A percentile compares a stretch with the other conserved stretches of the same genome.
Conservation (phyloP, 371 early-diverging fungal species). For the Apophysomyces ossiformis region DNA sequence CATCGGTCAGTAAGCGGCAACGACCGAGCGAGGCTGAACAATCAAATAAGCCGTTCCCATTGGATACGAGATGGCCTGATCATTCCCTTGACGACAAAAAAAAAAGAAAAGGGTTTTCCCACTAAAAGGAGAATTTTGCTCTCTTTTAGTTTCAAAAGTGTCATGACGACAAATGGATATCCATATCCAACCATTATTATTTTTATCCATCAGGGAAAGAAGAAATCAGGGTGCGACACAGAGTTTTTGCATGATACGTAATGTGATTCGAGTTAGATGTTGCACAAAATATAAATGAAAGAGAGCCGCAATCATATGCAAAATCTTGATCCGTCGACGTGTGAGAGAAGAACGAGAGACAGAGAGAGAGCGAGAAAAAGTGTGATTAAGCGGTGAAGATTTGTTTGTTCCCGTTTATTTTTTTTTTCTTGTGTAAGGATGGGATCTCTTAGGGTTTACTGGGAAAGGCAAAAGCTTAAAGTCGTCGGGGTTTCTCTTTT, state of each 20-base stretch:
- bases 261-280: slow-evolving; percentile 1
- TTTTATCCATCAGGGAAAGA: background rate
- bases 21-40: slow-evolving; percentile 6
- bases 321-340: slow-evolving; percentile 1
- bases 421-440: slow-evolving; percentile 5
- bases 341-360: no score
- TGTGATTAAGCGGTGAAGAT: background rate
- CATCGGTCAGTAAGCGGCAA: slow-evolving; percentile 10
- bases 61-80: slow-evolving; percentile 8
- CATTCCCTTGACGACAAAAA: background rate
- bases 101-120: background rate
- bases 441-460: slow-evolving; percentile 11
- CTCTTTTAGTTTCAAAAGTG: no score
- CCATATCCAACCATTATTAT: no score
- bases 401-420: slow-evolving; percentile 4
- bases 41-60: background rate
- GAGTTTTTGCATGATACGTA: slow-evolving; percentile 8
- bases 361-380: no score
- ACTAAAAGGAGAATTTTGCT: background rate
- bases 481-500: slow-evolving; percentile 4
- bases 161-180: no score
- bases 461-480: slow-evolving; percentile 11
- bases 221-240: slow-evolving; percentile 2
- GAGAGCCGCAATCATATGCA: slow-evolving; percentile 4
- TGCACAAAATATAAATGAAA: slow-evolving; percentile 9